phyloP scores from a whole-genome alignment of 1,284 basidiomycete species.

The Ceratobasidium sp. region DNA sequence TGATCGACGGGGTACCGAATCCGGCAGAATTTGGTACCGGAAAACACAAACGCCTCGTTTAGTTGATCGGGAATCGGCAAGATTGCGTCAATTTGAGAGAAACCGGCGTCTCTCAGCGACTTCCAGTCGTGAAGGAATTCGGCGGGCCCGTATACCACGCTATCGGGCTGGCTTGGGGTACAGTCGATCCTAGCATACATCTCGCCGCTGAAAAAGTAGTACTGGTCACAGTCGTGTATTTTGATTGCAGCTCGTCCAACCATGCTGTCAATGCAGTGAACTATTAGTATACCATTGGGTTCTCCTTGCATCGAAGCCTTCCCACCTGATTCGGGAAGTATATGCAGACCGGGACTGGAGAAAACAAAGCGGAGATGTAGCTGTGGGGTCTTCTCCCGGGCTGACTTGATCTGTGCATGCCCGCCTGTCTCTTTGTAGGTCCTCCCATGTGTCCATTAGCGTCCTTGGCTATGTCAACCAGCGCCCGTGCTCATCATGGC shows the following conservation, averaged over 20 bases:
- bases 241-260: constrained; percentile 31
- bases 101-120: constrained; percentile 26
- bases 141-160: constrained; percentile 18
- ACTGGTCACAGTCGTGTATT: constrained; percentile 5
- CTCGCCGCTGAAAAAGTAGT: constrained; percentile 34
- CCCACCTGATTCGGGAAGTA: neutral
- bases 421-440: no score
- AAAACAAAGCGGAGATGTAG: no score
- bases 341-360: neutral
- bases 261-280: neutral
- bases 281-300: neutral
- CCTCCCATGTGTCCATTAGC: no score
- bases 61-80: constrained; percentile 30
- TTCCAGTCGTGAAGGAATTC: constrained; percentile 29
- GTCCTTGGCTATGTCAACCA: no score
- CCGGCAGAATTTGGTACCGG: constrained; percentile 20
- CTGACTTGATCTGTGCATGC: no score
- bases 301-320: neutral
- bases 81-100: constrained; percentile 28
- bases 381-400: no score
- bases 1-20: constrained; percentile 6
- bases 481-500: no score
- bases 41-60: constrained; percentile 29
- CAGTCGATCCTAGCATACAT: constrained; percentile 30
- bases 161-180: constrained; percentile 12